These are phyloP conservation scores for Metschnikowia henanensis DNA, from an alignment of 805 yeast genomes.

Conservation along the genomic window DNA sequence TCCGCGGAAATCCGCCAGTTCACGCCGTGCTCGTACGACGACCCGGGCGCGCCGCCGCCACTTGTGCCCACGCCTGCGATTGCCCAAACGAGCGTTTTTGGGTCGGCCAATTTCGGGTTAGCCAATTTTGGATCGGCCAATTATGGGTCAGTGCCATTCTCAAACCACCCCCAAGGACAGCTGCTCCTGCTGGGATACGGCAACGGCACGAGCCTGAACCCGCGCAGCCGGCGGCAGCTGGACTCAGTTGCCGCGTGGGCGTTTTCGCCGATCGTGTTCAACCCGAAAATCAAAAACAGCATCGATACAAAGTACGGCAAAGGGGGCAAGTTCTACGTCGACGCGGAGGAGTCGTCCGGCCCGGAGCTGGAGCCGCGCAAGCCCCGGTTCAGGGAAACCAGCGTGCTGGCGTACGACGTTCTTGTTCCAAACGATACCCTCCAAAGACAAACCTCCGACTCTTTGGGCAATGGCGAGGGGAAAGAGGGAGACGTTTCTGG, in stretches of 20 bases:
- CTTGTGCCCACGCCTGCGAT: slow-evolving; percentile 49
- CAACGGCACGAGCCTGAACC: too few relatives aligned
- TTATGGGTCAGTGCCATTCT: too few relatives aligned
- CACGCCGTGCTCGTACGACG: slow-evolving; percentile 45
- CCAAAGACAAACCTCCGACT: background rate
- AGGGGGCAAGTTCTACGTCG: slow-evolving; percentile 88
- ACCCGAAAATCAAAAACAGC: slow-evolving; percentile 71
- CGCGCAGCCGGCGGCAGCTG: slow-evolving; percentile 4
- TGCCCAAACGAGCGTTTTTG: slow-evolving; percentile 22
- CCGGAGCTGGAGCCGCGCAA: slow-evolving; percentile 14
- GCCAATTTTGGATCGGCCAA: too few relatives aligned
- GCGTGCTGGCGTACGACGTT: slow-evolving; percentile 11
- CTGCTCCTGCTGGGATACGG: too few relatives aligned
- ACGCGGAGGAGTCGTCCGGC: slow-evolving; percentile 26
- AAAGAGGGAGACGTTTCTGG: too few relatives aligned
- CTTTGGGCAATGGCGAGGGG: too few relatives aligned
- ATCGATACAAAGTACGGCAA: slow-evolving; percentile 83
- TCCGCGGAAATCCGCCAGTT: slow-evolving; percentile 18
- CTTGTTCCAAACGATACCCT: background rate
- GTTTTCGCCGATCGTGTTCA: slow-evolving; percentile 80
- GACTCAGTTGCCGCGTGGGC: slow-evolving; percentile 45
- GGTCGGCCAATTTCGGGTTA: background rate
- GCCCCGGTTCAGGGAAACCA: slow-evolving; percentile 14
- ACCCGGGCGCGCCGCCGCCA: slow-evolving; percentile 86
- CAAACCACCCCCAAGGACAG: too few relatives aligned